These are phyloP conservation scores for Kwoniella dejecticola DNA, from an alignment of 768 basidiomycete species.

Conservation along the genomic window DNA sequence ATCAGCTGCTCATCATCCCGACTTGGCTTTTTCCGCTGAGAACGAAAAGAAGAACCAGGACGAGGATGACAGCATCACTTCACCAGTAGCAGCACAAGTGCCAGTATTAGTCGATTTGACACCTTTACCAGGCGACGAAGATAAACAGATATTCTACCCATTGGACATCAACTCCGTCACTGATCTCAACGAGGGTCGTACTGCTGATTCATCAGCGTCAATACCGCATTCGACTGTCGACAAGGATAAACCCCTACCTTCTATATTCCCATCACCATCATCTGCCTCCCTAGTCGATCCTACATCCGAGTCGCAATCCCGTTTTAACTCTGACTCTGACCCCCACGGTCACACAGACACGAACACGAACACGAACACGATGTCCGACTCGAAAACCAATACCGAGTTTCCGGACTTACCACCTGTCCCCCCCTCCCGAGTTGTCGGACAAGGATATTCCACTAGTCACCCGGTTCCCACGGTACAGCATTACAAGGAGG, in stretches of 20 bases:
- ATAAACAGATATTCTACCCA: slow-evolving; percentile 22
- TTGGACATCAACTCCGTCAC: slow-evolving; percentile 3
- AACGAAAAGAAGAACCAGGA: slow-evolving; percentile 6
- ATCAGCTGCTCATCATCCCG: background rate
- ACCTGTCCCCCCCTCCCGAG: slow-evolving; percentile 48
- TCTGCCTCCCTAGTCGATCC: background rate
- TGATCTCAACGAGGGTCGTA: background rate
- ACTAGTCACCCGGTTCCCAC: slow-evolving; percentile 54
- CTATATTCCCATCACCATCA: background rate
- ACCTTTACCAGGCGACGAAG: slow-evolving; percentile 20
- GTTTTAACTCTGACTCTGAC: too few species aligned
- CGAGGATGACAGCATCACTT: background rate
- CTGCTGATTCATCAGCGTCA: too few species aligned
- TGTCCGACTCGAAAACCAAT: too few species aligned
- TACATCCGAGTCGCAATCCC: too few species aligned
- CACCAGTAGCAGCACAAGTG: background rate
- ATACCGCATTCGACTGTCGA: background rate
- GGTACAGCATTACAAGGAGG: slow-evolving; percentile 49
- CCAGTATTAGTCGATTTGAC: slow-evolving; percentile 16
- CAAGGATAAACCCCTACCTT: slow-evolving; percentile 14
- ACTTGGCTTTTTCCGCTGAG: too few species aligned
- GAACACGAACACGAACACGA: too few species aligned
- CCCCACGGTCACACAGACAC: too few species aligned
- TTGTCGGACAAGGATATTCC: slow-evolving; percentile 48
- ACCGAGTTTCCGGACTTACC: slow-evolving; percentile 40